These are phyloP conservation scores for Kazachstania africana DNA, from an alignment of 805 yeast species.

Conservation along the genomic window DNA sequence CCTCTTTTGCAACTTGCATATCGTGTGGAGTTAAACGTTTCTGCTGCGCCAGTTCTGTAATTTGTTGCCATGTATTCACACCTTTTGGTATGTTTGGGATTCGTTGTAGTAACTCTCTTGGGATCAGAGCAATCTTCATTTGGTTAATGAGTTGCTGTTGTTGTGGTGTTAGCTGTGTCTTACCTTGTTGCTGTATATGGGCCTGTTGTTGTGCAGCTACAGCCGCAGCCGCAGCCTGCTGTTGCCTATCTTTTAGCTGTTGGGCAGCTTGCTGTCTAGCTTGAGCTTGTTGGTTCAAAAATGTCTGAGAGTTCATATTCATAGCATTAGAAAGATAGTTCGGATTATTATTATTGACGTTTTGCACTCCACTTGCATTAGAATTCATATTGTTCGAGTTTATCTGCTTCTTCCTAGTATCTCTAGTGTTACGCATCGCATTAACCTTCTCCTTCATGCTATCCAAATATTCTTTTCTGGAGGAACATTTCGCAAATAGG, in stretches of 20 bases:
- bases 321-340: conserved; percentile 10
- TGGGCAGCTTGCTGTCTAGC: conserved; percentile 41
- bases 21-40: conserved; percentile 23
- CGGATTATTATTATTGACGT: conserved; percentile 15
- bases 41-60: conserved; percentile 25
- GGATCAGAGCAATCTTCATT: conserved; percentile 53
- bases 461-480: conserved; percentile 43
- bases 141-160: conserved; percentile 29
- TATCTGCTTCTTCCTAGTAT: conserved; percentile 15
- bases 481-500: conserved; percentile 45
- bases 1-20: conserved; percentile 20
- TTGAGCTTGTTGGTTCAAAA: conserved; percentile 39
- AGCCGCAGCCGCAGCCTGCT: conserved; percentile 36
- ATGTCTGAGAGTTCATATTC: conserved; percentile 28
- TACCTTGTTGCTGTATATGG: conserved; percentile 16
- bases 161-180: conserved; percentile 14
- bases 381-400: not conserved
- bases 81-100: conserved; percentile 43
- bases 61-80: conserved; percentile 61
- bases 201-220: conserved; percentile 17
- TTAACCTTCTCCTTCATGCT: conserved; percentile 35
- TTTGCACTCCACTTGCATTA: conserved; percentile 8
- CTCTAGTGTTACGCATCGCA: conserved; percentile 28
- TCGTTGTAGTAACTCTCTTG: conserved; percentile 17
- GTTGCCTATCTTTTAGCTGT: conserved; percentile 42